Conservation (phyloP, 306 rosid species). For the Citrullus mucosospermus region DNA sequence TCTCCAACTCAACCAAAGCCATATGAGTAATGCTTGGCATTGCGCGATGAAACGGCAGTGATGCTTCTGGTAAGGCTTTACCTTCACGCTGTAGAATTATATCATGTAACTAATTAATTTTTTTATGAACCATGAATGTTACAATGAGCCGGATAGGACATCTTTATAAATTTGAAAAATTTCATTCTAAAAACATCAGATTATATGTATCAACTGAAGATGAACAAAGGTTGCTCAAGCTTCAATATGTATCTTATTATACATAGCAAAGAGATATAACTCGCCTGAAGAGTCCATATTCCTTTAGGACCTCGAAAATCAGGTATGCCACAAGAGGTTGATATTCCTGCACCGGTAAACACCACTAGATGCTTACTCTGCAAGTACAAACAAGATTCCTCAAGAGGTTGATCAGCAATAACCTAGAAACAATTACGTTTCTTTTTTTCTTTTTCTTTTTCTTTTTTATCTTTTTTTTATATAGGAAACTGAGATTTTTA, state of each 20-base stretch:
- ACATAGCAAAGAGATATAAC: neutral
- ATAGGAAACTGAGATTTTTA: constrained; percentile 7
- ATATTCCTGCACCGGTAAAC: constrained; percentile 97
- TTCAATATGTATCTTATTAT: neutral
- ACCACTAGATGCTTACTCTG: constrained; percentile 98
- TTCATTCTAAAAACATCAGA: neutral
- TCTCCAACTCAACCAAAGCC: constrained; percentile 81
- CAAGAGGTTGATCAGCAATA: constrained; percentile 7
- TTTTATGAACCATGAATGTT: neutral
- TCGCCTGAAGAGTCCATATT: constrained; percentile 96
- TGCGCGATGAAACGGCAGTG: constrained; percentile 96
- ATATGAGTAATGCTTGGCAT: constrained; percentile 87
- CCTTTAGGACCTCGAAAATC: constrained; percentile 99
- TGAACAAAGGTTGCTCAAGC: neutral
- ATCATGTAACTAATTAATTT: neutral
- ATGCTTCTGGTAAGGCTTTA: constrained; percentile 91
- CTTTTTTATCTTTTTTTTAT: too few species aligned
- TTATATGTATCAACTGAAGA: neutral
- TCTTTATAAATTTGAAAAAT: neutral
- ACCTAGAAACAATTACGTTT: neutral
- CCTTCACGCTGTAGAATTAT: constrained; percentile 68
- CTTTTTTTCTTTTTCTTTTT: too few species aligned
- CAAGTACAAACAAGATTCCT: constrained; percentile 25
- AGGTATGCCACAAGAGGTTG: constrained; percentile 97
- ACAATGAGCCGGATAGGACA: too few species aligned